Conservation (phyloP, 2,329 filamentous ascomycete species). For the Fusarium chuoi region DNA sequence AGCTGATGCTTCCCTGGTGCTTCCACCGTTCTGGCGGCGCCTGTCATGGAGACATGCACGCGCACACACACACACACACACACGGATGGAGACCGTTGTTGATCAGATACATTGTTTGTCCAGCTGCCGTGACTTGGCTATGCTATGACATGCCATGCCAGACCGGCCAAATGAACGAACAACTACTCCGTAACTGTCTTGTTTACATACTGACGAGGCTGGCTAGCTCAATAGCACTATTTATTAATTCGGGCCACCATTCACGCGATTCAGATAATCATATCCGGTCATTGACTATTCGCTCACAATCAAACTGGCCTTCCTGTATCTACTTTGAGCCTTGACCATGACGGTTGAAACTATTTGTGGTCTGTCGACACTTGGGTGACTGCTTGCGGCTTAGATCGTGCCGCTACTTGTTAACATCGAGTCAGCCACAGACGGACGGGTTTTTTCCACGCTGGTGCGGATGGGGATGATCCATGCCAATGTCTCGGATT, state of each 20-base stretch:
- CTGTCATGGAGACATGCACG: conserved; percentile 24
- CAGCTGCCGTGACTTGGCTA: not conserved
- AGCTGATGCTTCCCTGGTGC: conserved; percentile 34
- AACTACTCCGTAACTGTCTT: not conserved
- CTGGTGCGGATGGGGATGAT: conserved; percentile 18
- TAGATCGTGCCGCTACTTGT: conserved; percentile 27
- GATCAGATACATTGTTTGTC: conserved; percentile 31
- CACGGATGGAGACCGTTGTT: conserved; percentile 26
- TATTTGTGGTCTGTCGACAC: conserved; percentile 20
- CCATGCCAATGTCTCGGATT: conserved; percentile 35
- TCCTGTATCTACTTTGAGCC: conserved; percentile 8
- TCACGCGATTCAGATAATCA: conserved; percentile 23
- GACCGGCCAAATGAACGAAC: not conserved
- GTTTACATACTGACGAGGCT: not conserved
- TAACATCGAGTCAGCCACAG: conserved; percentile 33
- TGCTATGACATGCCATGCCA: not conserved
- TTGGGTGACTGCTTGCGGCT: conserved; percentile 25
- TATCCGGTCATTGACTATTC: not conserved
- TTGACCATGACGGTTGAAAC: conserved; percentile 22
- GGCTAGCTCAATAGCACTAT: not conserved
- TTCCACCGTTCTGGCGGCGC: conserved; percentile 38
- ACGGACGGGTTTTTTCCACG: conserved; percentile 21
- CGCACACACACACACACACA: not conserved
- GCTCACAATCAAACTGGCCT: not conserved
- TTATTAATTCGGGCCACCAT: not conserved